phyloP scores from a whole-genome alignment of 148 eudicot genomes.

The Fallopia convolvulus region DNA sequence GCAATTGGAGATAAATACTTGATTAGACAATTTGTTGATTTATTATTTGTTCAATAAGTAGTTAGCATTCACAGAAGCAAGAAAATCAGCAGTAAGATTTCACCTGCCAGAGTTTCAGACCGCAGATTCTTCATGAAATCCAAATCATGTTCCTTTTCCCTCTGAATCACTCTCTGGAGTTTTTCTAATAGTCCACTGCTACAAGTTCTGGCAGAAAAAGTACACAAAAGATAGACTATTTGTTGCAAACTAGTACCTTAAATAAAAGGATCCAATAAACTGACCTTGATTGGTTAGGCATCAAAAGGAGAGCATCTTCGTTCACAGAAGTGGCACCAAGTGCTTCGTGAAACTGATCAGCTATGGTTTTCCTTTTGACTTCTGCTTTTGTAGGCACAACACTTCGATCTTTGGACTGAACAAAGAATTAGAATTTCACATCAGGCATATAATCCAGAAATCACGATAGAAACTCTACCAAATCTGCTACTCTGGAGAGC shows the following conservation, averaged over 20 bases:
- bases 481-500: neutral
- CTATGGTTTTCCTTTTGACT: conserved; percentile 49
- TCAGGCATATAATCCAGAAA: conserved; percentile 1
- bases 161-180: conserved; percentile 65
- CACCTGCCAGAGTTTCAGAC: conserved; percentile 41
- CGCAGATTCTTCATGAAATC: conserved; percentile 42
- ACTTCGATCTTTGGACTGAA: conserved; percentile 32
- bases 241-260: conserved; percentile 1
- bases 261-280: conserved; percentile 19
- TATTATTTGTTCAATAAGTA: neutral
- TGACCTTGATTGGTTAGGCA: conserved; percentile 40
- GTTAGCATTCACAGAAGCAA: neutral
- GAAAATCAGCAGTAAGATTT: conserved; percentile 4
- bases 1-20: neutral
- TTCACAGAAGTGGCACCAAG: conserved; percentile 41
- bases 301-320: conserved; percentile 23
- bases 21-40: neutral
- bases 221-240: neutral
- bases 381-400: conserved; percentile 22
- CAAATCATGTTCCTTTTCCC: conserved; percentile 59
- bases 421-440: conserved; percentile 10
- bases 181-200: conserved; percentile 56
- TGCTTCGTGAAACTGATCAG: conserved; percentile 77
- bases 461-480: neutral
- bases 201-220: conserved; percentile 19